These are phyloP conservation scores for Hypoxylon crocopeplum DNA, from an alignment of 495 filamentous ascomycete genomes.

Conservation along the genomic window DNA sequence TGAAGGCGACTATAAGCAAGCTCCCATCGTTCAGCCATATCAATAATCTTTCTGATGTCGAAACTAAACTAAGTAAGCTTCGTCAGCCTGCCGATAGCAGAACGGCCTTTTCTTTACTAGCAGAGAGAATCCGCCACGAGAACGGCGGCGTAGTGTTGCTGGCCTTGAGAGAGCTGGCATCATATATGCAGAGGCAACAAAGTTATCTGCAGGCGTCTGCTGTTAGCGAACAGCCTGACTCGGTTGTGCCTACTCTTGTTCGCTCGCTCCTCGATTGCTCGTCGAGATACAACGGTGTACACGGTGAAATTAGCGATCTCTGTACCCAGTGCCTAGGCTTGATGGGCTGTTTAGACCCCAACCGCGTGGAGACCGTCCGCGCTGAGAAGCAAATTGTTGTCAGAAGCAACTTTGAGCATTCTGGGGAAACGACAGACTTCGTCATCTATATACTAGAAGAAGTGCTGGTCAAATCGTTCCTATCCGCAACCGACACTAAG, in stretches of 20 bases:
- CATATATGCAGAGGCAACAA: conserved; percentile 75
- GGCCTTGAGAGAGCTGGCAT: conserved; percentile 75
- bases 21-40: conserved; percentile 83
- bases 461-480: conserved; percentile 87
- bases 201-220: conserved; percentile 82
- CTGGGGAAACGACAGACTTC: conserved; percentile 84
- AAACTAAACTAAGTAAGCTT: conserved; percentile 66
- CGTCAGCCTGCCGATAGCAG: conserved; percentile 62
- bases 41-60: conserved; percentile 68
- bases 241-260: conserved; percentile 71
- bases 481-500: conserved; percentile 83
- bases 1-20: conserved; percentile 69
- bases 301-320: conserved; percentile 69
- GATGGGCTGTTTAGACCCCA: conserved; percentile 90
- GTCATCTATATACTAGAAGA: conserved; percentile 83
- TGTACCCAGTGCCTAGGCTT: conserved; percentile 82
- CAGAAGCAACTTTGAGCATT: conserved; percentile 80
- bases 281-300: conserved; percentile 74
- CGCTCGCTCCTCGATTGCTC: conserved; percentile 84
- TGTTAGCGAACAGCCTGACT: conserved; percentile 83
- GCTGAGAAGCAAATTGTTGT: conserved; percentile 82
- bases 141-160: conserved; percentile 82
- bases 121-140: conserved; percentile 76
- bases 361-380: conserved; percentile 79
- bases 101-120: conserved; percentile 71